phyloP scores from a whole-genome alignment of 1,284 basidiomycete species.

The Chalciporus piperatoides region DNA sequence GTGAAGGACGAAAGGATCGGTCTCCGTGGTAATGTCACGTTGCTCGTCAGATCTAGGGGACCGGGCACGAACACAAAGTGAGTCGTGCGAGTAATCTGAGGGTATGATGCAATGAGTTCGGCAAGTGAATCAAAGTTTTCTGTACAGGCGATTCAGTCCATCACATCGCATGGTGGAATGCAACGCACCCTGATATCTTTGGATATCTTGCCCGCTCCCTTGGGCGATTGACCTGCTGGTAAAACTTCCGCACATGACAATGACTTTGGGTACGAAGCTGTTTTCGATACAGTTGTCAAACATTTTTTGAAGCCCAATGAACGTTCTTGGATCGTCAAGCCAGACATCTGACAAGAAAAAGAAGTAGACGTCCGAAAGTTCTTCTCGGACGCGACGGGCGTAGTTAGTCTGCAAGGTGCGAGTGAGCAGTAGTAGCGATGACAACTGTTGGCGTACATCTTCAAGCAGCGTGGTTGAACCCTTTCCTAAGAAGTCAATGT shows the following conservation, averaged over 20 bases:
- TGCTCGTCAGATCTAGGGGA: slow-evolving; percentile 82
- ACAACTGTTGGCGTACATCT: slow-evolving; percentile 58
- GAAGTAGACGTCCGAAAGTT: slow-evolving; percentile 78
- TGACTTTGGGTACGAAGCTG: slow-evolving; percentile 79
- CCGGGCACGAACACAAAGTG: slow-evolving; percentile 96
- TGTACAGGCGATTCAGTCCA: slow-evolving; percentile 31
- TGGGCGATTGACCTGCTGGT: slow-evolving; percentile 76
- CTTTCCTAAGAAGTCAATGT: slow-evolving; percentile 92
- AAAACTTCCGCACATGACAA: slow-evolving; percentile 96
- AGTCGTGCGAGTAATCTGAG: slow-evolving; percentile 69
- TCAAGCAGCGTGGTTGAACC: slow-evolving; percentile 90
- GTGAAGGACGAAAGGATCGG: slow-evolving; percentile 75
- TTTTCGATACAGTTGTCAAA: slow-evolving; percentile 92
- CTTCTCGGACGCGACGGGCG: slow-evolving; percentile 56
- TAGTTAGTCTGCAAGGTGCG: slow-evolving; percentile 48
- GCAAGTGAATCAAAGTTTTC: slow-evolving; percentile 86
- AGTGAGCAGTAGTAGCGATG: slow-evolving; percentile 4
- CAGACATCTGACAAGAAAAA: slow-evolving; percentile 94
- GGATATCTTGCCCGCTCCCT: slow-evolving; percentile 74
- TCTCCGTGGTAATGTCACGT: slow-evolving; percentile 74
- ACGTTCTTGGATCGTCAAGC: slow-evolving; percentile 86
- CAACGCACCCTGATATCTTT: slow-evolving; percentile 75
- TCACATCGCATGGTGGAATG: neutral
- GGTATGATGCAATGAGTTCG: slow-evolving; percentile 80
- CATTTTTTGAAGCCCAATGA: slow-evolving; percentile 77